Percentiles rank a stretch among this genome's conserved stretches.
Conservation (phyloP, 345 rosid species). For the Viola odorata region DNA sequence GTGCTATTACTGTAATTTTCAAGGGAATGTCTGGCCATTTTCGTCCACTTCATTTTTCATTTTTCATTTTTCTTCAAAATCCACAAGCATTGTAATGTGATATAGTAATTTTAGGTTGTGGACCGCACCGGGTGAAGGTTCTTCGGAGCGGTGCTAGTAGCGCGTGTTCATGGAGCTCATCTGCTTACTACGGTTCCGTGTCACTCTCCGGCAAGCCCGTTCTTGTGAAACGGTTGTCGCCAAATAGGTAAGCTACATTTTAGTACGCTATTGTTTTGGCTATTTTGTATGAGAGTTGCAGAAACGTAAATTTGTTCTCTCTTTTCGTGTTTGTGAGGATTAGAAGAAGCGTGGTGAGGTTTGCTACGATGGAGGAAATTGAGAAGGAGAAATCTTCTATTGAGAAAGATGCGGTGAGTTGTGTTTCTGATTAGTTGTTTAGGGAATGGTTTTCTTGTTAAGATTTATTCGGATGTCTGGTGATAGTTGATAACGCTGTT, state of each 20-base stretch:
- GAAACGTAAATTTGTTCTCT: too few relatives aligned
- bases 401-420: slow-evolving; percentile 74
- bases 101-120: slow-evolving; percentile 7
- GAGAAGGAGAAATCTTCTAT: slow-evolving; percentile 73
- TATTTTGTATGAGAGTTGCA: too few relatives aligned
- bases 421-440: neutral
- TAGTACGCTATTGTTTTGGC: too few relatives aligned
- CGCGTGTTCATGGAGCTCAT: slow-evolving; percentile 29
- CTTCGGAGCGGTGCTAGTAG: slow-evolving; percentile 5
- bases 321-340: too few relatives aligned
- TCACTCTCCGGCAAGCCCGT: slow-evolving; percentile 24
- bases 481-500: neutral
- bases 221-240: slow-evolving; percentile 31
- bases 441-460: neutral
- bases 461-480: neutral
- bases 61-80: neutral
- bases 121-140: slow-evolving; percentile 15
- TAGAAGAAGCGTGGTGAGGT: slow-evolving; percentile 55
- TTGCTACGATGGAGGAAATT: slow-evolving; percentile 87
- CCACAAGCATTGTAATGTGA: neutral
- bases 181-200: slow-evolving; percentile 24
- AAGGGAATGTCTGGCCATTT: neutral
- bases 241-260: slow-evolving; percentile 39
- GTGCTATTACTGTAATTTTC: neutral
- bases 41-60: neutral